Evolutionary conservation across 495 filamentous ascomycete species (phyloP), one percentile per base, ranked within the genome.

Genomic region (Hypoxylon subgilvum): DNA sequence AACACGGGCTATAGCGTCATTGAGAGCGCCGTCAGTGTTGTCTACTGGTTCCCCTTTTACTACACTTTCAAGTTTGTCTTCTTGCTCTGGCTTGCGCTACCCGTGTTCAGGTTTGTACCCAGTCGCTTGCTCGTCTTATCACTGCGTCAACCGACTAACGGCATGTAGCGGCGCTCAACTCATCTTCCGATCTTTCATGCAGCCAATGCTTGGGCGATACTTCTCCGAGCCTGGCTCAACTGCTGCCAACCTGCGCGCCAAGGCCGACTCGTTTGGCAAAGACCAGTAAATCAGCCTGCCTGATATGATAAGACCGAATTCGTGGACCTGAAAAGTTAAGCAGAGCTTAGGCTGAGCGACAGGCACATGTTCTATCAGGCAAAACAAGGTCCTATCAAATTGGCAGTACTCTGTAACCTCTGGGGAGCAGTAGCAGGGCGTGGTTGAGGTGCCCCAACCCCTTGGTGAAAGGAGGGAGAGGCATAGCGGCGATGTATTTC

Each of bases 1-100:
- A 64, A 63, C 14, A 28, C 22, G 55, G 61, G 31, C 70, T 31
- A 6, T 59, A 85, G 82, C 49, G 90, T 97, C 23, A 63, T 97
- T 73, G 94, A 99, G 85, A 95, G 91, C 69, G 84, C 88, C 49
- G 79, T 99, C 70, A 94, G 81, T 74, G 92, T 95, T 54, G 89
- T 95, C 36, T 99, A 99, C 84, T 99, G 94, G 94, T 93, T 99
- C 82, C 94, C 94, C 68, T 99, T 99, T 84, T 99, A 99, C 86
- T 99, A 91, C 78, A 94, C 92, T 77, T 97, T 97, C 88, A 99
- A 99, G 82, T 96, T 99, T 71, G 82, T 91, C 69, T 85, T 97
- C 69, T 79, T 97, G 66, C 85, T 99, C 69, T 99, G 95, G 95
- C 90, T 97, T 77, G 87, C 92, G 62, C 90, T 99, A 57, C 94